These are phyloP conservation scores for Salix viminalis DNA, from an alignment of 345 rosid genomes.

Conservation along the genomic window DNA sequence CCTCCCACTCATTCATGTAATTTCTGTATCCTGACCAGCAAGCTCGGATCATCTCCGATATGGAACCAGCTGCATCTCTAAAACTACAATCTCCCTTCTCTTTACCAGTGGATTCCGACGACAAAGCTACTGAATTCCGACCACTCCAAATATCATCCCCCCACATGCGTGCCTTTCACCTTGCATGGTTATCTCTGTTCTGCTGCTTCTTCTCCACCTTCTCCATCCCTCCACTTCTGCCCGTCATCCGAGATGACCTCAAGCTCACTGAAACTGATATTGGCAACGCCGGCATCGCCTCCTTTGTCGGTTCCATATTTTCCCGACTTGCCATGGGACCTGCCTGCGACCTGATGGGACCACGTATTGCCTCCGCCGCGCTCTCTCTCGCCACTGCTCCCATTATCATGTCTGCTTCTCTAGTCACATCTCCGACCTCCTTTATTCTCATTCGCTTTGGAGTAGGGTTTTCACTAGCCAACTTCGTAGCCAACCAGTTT, in stretches of 20 bases:
- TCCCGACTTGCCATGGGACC: slow-evolving; percentile 92
- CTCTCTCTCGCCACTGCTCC: slow-evolving; percentile 73
- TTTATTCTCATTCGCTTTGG: slow-evolving; percentile 65
- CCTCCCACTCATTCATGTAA: too few relatives aligned
- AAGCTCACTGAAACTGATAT: slow-evolving; percentile 45
- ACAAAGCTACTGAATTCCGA: slow-evolving; percentile 58
- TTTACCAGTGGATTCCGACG: slow-evolving; percentile 42
- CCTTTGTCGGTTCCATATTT: slow-evolving; percentile 75
- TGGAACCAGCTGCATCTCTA: too few relatives aligned
- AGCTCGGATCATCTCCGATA: too few relatives aligned
- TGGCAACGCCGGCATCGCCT: slow-evolving; percentile 57
- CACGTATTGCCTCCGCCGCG: slow-evolving; percentile 56
- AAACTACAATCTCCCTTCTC: not conserved
- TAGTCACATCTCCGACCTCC: slow-evolving; percentile 44
- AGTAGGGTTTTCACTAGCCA: slow-evolving; percentile 64
- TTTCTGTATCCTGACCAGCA: too few relatives aligned
- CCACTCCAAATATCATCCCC: slow-evolving; percentile 56
- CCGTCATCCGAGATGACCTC: slow-evolving; percentile 62
- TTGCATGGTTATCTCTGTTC: slow-evolving; percentile 85
- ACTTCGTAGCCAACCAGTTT: slow-evolving; percentile 82
- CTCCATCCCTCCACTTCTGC: slow-evolving; percentile 78
- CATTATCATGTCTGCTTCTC: slow-evolving; percentile 41
- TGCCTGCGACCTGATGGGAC: slow-evolving; percentile 64
- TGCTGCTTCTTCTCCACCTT: slow-evolving; percentile 84
- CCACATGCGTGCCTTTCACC: slow-evolving; percentile 73